Evolutionary conservation across 441 rosid species (phyloP), one percentile per base, ranked within the genome.

Genomic region (Arabidopsis hybrid): DNA sequence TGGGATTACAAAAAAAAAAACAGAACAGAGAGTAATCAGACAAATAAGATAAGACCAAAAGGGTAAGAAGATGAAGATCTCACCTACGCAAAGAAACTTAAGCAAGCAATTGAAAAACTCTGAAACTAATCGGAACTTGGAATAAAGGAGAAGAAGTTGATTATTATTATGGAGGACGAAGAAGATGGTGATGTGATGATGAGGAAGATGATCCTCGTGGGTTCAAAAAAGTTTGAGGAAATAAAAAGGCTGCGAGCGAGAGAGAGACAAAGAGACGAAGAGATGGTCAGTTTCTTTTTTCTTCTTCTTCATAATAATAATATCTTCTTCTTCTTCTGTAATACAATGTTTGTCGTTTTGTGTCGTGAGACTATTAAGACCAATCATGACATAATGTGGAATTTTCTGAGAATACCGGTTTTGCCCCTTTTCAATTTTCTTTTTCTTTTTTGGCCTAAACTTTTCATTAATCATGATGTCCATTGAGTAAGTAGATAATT

Each of bases 271-370:
- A 58, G 56, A 45, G 63, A 69, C 16, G 52, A 64, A 43, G 32
- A 39, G 71, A 60, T 57, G 65, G 77, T 55, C 71, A 21, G 40
- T 64, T 64, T 63, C 7, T 64, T 72, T 40, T 8, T 50, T 18
- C 13, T 50, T 50, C 49, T 12, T 43, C 16, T 21, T 21, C 26
- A 21, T 21, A 21, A 21, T 21, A 21, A 5, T 43, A 43, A 43
- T 43, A 43, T 50, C 63, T 61, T 50, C 63, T 61, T 50, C 61
- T 42, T 39, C 10, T 21, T 29, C 7, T 43, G 26, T 21, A 21
- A 63, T 21, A 34, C 50, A 64, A 31, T 6, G 57, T 73, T 60
- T 43, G 71, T 73, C 77, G 65, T 65, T 65, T 73, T 64, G 59
- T 64, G 49, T 53, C 64, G 59, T 42, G 29, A 32, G 45, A 40